A percentile compares a stretch with the other conserved stretches of the same genome.
Conservation (phyloP, 106 monocot species). For the Chionographis japonica region DNA sequence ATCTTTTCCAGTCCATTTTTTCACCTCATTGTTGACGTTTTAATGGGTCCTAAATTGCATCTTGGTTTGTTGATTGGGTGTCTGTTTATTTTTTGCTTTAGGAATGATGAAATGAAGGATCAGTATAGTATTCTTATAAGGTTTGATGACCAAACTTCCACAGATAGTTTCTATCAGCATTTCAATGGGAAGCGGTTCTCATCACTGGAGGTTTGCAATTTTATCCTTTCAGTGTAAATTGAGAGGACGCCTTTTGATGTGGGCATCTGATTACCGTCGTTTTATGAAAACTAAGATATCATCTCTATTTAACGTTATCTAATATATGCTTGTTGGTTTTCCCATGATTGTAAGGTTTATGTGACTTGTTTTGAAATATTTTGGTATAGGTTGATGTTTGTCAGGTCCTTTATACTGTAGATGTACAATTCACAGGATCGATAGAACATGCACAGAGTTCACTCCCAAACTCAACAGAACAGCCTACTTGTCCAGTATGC, state of each 20-base stretch:
- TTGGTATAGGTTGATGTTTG: slow-evolving; percentile 66
- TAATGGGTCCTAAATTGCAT: background rate
- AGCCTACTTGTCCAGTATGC: slow-evolving; percentile 84
- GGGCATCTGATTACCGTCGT: background rate
- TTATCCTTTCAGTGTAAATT: background rate
- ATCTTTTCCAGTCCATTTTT: background rate
- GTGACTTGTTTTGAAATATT: background rate
- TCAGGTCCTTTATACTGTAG: slow-evolving; percentile 47
- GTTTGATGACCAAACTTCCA: slow-evolving; percentile 64
- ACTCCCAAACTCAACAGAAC: slow-evolving; percentile 51
- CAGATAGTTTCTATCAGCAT: slow-evolving; percentile 74
- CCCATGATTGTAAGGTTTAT: no score
- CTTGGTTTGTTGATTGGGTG: slow-evolving; percentile 7
- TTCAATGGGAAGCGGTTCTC: slow-evolving; percentile 83
- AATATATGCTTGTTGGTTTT: no score
- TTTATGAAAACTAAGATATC: background rate
- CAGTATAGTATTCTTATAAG: slow-evolving; percentile 72
- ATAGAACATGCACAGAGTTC: slow-evolving; percentile 74
- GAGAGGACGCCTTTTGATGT: background rate
- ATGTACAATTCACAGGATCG: slow-evolving; percentile 80
- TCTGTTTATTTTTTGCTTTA: slow-evolving; percentile 12
- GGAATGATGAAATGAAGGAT: slow-evolving; percentile 76
- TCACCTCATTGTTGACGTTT: background rate
- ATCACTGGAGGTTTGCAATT: slow-evolving; percentile 67
- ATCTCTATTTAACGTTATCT: background rate